Conservation (phyloP, 2,329 filamentous ascomycete species). For the Biscogniauxia marginata region DNA sequence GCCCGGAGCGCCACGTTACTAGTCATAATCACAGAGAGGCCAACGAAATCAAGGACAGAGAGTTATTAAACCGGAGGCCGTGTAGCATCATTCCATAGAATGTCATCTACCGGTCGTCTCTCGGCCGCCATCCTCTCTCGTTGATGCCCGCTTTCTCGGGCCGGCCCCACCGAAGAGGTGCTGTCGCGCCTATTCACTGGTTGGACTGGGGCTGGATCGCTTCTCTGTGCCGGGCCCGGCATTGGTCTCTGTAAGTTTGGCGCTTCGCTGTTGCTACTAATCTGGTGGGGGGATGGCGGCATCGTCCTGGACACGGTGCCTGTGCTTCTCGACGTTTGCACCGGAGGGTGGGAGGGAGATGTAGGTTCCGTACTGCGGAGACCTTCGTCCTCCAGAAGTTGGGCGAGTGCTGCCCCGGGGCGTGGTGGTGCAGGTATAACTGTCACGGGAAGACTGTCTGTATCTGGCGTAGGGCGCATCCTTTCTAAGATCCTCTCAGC, state of each 20-base stretch:
- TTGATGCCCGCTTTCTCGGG: constrained; percentile 12
- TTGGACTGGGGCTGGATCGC: constrained; percentile 11
- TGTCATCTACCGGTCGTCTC: constrained; percentile 26
- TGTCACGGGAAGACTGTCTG: constrained; percentile 55
- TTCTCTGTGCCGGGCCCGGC: constrained; percentile 17
- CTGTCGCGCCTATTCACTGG: constrained; percentile 13
- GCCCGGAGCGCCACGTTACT: constrained; percentile 14
- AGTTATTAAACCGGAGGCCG: constrained; percentile 10
- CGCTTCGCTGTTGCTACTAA: constrained; percentile 12
- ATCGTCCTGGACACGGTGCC: constrained; percentile 9
- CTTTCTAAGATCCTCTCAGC: constrained; percentile 59
- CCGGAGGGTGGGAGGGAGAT: constrained; percentile 7
- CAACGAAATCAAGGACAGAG: constrained; percentile 1
- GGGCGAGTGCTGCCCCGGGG: constrained; percentile 55
- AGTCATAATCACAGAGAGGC: constrained; percentile 8
- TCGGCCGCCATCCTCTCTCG: constrained; percentile 17
- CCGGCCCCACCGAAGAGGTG: constrained; percentile 8
- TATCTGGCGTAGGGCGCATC: constrained; percentile 53
- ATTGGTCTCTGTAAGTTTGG: constrained; percentile 13
- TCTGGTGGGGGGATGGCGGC: constrained; percentile 11
- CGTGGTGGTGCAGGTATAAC: constrained; percentile 62
- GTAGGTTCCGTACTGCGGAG: constrained; percentile 7
- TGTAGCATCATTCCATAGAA: constrained; percentile 14
- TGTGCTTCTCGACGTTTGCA: constrained; percentile 7
- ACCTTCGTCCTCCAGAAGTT: constrained; percentile 55